phyloP scores from a whole-genome alignment of 2,329 filamentous ascomycete species.

The Colletotrichum incanum region DNA sequence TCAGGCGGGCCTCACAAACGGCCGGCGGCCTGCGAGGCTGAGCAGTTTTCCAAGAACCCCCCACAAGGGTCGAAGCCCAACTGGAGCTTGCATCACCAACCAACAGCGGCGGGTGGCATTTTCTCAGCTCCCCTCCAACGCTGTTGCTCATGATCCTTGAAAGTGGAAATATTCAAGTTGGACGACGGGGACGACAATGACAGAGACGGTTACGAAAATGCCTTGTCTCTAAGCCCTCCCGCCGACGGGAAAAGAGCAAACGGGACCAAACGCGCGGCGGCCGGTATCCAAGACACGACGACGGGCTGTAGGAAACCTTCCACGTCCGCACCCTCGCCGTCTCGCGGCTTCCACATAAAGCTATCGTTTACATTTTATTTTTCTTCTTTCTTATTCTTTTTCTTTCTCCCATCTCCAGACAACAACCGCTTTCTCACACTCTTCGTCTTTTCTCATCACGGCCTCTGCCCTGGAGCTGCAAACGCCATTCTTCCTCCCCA shows the following conservation, averaged over 20 bases:
- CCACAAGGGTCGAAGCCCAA: not conserved
- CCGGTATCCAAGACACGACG: constrained; percentile 4
- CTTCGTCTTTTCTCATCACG: too few relatives aligned
- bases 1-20: not conserved
- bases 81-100: not conserved
- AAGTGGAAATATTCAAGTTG: not conserved
- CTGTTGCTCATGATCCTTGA: not conserved
- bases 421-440: not conserved
- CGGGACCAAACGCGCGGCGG: not conserved
- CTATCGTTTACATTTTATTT: not conserved
- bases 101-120: not conserved
- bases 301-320: constrained; percentile 19
- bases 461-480: not conserved
- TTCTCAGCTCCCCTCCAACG: not conserved
- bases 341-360: not conserved
- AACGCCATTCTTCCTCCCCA: not conserved
- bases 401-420: too few relatives aligned
- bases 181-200: not conserved
- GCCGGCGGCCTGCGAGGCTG: constrained; percentile 1
- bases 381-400: not conserved
- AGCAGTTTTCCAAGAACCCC: not conserved
- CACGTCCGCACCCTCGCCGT: not conserved
- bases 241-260: constrained; percentile 11
- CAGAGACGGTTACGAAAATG: too few relatives aligned
- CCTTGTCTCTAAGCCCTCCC: too few relatives aligned